Conservation (phyloP, 176 grass and related monocot species). For the Stipa capillata region DNA sequence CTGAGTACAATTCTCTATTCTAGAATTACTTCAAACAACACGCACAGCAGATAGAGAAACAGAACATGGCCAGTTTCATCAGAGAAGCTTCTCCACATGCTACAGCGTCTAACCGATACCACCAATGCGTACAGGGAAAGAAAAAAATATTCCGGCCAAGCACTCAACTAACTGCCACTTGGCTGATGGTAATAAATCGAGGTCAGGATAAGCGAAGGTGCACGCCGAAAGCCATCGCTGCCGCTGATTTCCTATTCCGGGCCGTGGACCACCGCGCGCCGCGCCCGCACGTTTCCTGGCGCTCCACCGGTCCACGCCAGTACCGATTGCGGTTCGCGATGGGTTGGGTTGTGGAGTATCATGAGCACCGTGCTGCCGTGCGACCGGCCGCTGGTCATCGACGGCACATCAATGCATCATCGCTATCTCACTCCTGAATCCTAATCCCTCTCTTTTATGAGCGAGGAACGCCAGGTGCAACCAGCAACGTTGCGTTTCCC, state of each 20-base stretch:
- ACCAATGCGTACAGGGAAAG: neutral
- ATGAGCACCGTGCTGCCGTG: neutral
- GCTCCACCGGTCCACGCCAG: neutral
- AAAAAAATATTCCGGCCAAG: neutral
- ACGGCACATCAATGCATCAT: neutral
- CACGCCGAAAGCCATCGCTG: neutral
- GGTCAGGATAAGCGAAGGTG: neutral
- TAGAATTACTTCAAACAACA: too few species aligned
- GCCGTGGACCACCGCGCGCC: constrained; percentile 4
- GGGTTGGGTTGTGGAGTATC: neutral
- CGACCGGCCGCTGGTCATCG: neutral
- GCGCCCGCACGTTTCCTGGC: neutral
- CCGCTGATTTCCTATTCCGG: neutral
- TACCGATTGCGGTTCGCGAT: neutral
- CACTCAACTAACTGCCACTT: neutral
- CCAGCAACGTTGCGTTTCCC: neutral
- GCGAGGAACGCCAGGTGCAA: neutral
- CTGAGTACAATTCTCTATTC: too few species aligned
- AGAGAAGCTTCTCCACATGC: neutral
- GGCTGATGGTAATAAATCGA: neutral
- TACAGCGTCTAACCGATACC: neutral
- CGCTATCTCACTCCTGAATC: neutral
- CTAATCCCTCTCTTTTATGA: neutral
- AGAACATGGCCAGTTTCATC: neutral
- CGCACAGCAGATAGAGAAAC: too few species aligned